These are phyloP conservation scores for Globisporangium irregulare DNA, from an alignment of 352 stramenopile species.

Conservation along the genomic window DNA sequence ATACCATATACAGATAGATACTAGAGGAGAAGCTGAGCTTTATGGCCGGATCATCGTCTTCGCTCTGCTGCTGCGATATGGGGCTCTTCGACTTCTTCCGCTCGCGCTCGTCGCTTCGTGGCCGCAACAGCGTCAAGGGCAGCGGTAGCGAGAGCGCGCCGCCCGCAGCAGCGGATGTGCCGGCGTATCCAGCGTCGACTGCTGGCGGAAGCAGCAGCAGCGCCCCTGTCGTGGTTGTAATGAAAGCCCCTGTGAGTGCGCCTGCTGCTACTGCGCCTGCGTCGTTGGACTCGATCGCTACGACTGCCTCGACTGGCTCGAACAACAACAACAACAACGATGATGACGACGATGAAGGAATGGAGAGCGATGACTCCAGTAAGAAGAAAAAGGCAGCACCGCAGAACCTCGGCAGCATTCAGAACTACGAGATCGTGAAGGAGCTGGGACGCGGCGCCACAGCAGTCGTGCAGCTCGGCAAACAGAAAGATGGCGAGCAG, in stretches of 20 bases:
- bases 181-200: constrained; percentile 1
- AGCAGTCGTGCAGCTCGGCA: constrained; percentile 75
- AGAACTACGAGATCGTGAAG: constrained; percentile 79
- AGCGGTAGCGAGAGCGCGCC: not conserved
- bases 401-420: constrained; percentile 36
- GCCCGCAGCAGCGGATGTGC: not conserved
- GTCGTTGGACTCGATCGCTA: constrained; percentile 38
- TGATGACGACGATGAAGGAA: constrained; percentile 22
- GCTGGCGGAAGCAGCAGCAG: not conserved
- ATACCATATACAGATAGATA: not conserved
- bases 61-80: constrained; percentile 30
- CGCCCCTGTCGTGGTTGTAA: constrained; percentile 24
- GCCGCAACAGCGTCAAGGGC: constrained; percentile 26
- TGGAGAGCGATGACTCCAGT: constrained; percentile 14
- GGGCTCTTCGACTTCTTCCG: constrained; percentile 82
- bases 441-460: constrained; percentile 80
- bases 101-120: constrained; percentile 41
- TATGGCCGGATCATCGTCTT: not conserved
- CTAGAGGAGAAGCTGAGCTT: too few relatives aligned
- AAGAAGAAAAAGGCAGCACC: not conserved
- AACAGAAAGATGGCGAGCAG: constrained; percentile 45
- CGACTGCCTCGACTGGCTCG: constrained; percentile 36
- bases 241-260: not conserved
- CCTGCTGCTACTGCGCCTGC: constrained; percentile 7
- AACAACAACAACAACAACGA: constrained; percentile 29